Evolutionary conservation across 345 rosid genomes (phyloP).

Genomic region (Microcos paniculata): DNA sequence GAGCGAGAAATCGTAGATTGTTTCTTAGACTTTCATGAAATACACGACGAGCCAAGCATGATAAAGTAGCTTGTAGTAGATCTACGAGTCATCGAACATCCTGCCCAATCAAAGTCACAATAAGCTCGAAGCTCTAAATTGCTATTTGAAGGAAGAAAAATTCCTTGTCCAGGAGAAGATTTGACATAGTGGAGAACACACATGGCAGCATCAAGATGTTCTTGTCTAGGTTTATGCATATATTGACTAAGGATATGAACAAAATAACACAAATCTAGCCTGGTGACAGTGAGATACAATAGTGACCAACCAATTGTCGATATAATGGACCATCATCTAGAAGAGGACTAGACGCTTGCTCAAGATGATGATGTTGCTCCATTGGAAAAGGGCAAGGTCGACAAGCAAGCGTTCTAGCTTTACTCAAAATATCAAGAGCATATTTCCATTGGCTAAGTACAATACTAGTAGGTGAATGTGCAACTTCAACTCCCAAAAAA

Average conservation of each 20-base stretch:
- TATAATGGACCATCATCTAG: not conserved
- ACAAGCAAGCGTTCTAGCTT: not conserved
- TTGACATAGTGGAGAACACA: not conserved
- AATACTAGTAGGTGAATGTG: not conserved
- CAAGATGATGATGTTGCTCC: not conserved
- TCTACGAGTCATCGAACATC: not conserved
- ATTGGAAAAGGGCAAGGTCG: not conserved
- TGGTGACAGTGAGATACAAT: not conserved
- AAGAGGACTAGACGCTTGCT: not conserved
- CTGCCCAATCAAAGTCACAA: slow-evolving; percentile 2
- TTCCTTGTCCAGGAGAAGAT: not conserved
- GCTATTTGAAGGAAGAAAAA: not conserved
- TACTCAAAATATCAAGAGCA: not conserved
- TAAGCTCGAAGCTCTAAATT: not conserved
- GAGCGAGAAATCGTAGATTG: not conserved
- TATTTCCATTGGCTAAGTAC: slow-evolving; percentile 7
- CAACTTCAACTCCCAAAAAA: not conserved
- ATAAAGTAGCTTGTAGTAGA: not conserved
- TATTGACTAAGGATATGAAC: slow-evolving; percentile 4
- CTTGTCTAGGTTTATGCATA: not conserved
- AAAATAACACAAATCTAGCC: not conserved
- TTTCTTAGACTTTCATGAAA: slow-evolving; percentile 11
- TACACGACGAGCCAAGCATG: not conserved
- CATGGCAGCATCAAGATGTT: not conserved
- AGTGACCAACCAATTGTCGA: not conserved